Percentiles rank a stretch among this genome's conserved stretches.
phyloP scores from a whole-genome alignment of 768 basidiomycete species.

The Heimioporus sp. region DNA sequence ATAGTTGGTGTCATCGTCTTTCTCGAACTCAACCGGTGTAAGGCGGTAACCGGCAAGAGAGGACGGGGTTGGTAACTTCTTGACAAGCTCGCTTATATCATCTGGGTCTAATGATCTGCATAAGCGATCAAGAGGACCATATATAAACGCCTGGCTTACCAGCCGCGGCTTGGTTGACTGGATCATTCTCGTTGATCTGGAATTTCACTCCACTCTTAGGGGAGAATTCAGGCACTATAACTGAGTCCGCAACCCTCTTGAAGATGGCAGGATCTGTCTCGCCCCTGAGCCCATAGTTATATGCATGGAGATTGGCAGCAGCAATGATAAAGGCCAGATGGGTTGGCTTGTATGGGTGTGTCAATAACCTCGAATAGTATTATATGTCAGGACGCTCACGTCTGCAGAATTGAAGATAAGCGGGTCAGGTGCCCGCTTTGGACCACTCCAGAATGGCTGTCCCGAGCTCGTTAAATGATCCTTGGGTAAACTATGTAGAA shows the following conservation, averaged over 20 bases:
- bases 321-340: slow-evolving; percentile 90
- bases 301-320: slow-evolving; percentile 94
- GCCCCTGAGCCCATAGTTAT: slow-evolving; percentile 95
- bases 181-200: slow-evolving; percentile 91
- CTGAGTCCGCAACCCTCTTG: slow-evolving; percentile 78
- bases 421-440: slow-evolving; percentile 94
- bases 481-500: slow-evolving; percentile 92
- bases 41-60: slow-evolving; percentile 96
- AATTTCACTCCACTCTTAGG: slow-evolving; percentile 91
- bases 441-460: slow-evolving; percentile 98
- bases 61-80: slow-evolving; percentile 82
- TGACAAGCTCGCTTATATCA: slow-evolving; percentile 54
- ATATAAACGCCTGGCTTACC: slow-evolving; percentile 18
- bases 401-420: slow-evolving; percentile 83
- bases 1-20: slow-evolving; percentile 96
- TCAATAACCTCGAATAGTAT: slow-evolving; percentile 7
- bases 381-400: slow-evolving; percentile 46
- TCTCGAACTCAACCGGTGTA: slow-evolving; percentile 95
- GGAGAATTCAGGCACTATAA: slow-evolving; percentile 89
- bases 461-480: slow-evolving; percentile 90
- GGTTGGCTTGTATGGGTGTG: slow-evolving; percentile 50
- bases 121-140: not conserved
- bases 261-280: slow-evolving; percentile 76
- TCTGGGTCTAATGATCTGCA: slow-evolving; percentile 39
- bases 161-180: slow-evolving; percentile 56